These are phyloP conservation scores for Colletotrichum sp. DNA, from an alignment of 2,329 filamentous ascomycete genomes.

Conservation along the genomic window DNA sequence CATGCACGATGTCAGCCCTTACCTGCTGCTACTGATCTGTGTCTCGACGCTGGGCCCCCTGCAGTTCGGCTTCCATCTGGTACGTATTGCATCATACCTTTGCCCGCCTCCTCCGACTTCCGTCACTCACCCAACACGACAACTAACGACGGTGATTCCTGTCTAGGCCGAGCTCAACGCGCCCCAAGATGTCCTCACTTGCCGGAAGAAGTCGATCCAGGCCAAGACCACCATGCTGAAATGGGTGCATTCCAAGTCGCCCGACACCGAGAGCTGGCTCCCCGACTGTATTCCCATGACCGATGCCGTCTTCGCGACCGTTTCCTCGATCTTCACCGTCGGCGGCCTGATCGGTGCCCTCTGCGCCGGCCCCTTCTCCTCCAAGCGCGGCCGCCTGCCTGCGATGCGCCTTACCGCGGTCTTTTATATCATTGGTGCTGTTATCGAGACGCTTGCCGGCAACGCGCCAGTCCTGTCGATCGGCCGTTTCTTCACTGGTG, in stretches of 20 bases:
- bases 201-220: conserved; percentile 62
- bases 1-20: conserved; percentile 67
- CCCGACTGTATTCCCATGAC: conserved; percentile 90
- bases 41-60: conserved; percentile 85
- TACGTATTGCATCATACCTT: conserved; percentile 44
- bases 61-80: conserved; percentile 93
- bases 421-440: conserved; percentile 77
- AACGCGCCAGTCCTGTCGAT: conserved; percentile 71
- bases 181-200: conserved; percentile 91
- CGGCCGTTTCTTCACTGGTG: conserved; percentile 79
- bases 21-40: conserved; percentile 77
- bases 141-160: background rate
- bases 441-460: conserved; percentile 74
- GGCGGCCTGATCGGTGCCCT: conserved; percentile 88
- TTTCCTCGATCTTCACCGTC: conserved; percentile 90
- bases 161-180: conserved; percentile 89
- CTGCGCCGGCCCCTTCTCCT: conserved; percentile 78
- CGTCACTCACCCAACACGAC: background rate
- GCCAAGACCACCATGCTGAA: conserved; percentile 25
- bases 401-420: conserved; percentile 79
- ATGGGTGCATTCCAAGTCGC: conserved; percentile 31
- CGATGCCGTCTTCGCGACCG: conserved; percentile 78
- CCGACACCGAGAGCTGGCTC: conserved; percentile 41
- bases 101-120: background rate
- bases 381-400: conserved; percentile 74